Base-by-base conservation (phyloP, 129 eudicot genomes). In the Chrysanthemum seticuspe region DNA sequence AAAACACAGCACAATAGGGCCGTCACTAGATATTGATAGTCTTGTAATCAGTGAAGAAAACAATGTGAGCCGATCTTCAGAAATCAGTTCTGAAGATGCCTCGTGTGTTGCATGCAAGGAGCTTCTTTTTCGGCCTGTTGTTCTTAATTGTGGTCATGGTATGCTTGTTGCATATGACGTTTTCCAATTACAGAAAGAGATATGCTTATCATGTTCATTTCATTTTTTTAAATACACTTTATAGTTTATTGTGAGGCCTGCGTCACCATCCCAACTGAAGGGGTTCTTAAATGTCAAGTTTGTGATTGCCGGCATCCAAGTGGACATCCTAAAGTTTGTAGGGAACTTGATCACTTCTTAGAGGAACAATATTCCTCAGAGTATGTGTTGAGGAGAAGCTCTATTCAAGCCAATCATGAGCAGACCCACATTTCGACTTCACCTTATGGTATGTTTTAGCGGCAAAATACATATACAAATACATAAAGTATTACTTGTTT, bases 121-220 rank as follows among this genome's bases (percentile, higher is more conserved):
- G 71, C 73, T 89, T 65, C 82, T 87, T 16, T 80, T 62, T 84
- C 87, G 81, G 54, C 93, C 96, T 27, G 81, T 77, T 77, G 93
- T 81, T 74, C 88, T 89, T 63, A 89, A 89, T 63, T 89, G 93
- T 66, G 97, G 97, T 60, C 95, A 90, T 55, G 94, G 97, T 90
- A 87, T 44, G 27, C 25, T 68, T 74, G 6, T 52, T 18, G 62
- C 21, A 15, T 49, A 54, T 14, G 11, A 3, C 6, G 40, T 74
- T 40, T 67, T 53, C 10, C 5, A 34, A 9, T 62, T 16, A 2
- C 6, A 14, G 15, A 62, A 16, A 67, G 14, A 12, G 16, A 14
- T 52, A 21, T 55, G 19, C 79, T 73, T 14, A 65, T 76, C 49
- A 14, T 60, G 18, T 44, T 36, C 18, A 12, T 67, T 34, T 49